Evolutionary conservation across 1,284 basidiomycete genomes (phyloP).

Genomic region (Pterulicium gracile): DNA sequence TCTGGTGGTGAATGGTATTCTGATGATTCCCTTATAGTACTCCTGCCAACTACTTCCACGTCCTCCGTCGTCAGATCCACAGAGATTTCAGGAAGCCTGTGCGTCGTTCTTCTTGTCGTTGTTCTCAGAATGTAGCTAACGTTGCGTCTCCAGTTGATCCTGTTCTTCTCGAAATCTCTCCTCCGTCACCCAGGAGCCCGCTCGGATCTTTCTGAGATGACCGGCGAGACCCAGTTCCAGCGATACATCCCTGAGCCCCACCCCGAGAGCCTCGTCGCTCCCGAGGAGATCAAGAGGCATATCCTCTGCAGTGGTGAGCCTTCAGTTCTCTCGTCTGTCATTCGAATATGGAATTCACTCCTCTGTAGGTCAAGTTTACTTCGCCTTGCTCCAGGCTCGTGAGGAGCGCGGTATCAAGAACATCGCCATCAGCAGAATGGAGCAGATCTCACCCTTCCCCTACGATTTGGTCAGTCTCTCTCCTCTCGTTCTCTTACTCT

Average conservation of each 20-base stretch:
- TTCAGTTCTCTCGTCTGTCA: slow-evolving; percentile 1
- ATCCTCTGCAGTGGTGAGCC: slow-evolving; percentile 72
- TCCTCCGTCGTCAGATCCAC: slow-evolving; percentile 89
- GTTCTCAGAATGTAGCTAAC: neutral
- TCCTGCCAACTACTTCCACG: slow-evolving; percentile 93
- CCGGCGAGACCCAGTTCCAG: slow-evolving; percentile 84
- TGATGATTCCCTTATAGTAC: slow-evolving; percentile 36
- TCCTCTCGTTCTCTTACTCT: neutral
- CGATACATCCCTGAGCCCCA: slow-evolving; percentile 86
- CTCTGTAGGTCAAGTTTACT: slow-evolving; percentile 81
- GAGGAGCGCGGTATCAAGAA: slow-evolving; percentile 86
- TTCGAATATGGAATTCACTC: slow-evolving; percentile 6
- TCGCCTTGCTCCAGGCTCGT: slow-evolving; percentile 80
- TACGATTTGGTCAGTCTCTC: slow-evolving; percentile 68
- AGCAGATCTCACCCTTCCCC: slow-evolving; percentile 94
- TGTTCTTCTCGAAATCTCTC: slow-evolving; percentile 96
- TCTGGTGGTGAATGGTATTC: slow-evolving; percentile 9
- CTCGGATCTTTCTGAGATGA: slow-evolving; percentile 82
- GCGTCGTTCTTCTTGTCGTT: slow-evolving; percentile 14
- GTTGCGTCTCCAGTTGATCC: slow-evolving; percentile 48
- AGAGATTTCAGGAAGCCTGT: slow-evolving; percentile 95
- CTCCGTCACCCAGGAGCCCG: slow-evolving; percentile 89
- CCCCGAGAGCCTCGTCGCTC: slow-evolving; percentile 57
- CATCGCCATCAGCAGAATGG: slow-evolving; percentile 87
- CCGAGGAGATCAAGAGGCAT: slow-evolving; percentile 86